Base-by-base conservation (phyloP, 768 basidiomycete genomes). In the Collybia nuda region DNA sequence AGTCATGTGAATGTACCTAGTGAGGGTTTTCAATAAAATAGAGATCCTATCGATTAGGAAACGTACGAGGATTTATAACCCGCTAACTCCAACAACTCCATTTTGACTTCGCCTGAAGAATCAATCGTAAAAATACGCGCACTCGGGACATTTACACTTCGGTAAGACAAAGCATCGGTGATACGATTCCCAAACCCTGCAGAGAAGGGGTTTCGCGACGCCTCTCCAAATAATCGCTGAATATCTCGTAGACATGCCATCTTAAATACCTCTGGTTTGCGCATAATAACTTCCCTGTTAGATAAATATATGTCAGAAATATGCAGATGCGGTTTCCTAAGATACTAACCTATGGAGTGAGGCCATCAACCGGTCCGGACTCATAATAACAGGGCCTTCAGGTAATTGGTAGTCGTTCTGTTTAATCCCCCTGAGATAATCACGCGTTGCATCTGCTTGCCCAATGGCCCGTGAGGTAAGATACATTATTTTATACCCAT, bases 231-330 rank as follows among this genome's bases (percentile, higher is more conserved):
- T 5, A 98, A 67, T 18, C 93, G 77, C 56, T 91, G 91, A 47
- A 98, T 96, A 69, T 98, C 97, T 38, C 94, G 81, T 51, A 98
- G 71, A 70, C 95, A 98, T 1, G 96, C 94, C 97, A 99, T 99
- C 73, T 99, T 99, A 81, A 99, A 99, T n/a, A 98, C 81, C 63
- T 99, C 97, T 0, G 97, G 97, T 67, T 98, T 98, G 32, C 95
- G 87, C 88, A 98, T 90, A 62, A 99, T 96, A 14, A 99, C 96
- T 71, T 99, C 97, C 3, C 94, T 97, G 59, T 7, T 29, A 23
- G 46, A 22, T 18, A 1, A 50, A 21, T 6, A 24, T 14, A 40
- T 18, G 22, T 48, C 5, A 51, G 24, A 9, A 17, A 18, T 17
- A 24, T 2, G 17, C 19, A 40, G 8, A 28, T 40, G 17, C 5